Evolutionary conservation across 202 grass and related monocot genomes (phyloP).

Genomic region (Panicum hallii): DNA sequence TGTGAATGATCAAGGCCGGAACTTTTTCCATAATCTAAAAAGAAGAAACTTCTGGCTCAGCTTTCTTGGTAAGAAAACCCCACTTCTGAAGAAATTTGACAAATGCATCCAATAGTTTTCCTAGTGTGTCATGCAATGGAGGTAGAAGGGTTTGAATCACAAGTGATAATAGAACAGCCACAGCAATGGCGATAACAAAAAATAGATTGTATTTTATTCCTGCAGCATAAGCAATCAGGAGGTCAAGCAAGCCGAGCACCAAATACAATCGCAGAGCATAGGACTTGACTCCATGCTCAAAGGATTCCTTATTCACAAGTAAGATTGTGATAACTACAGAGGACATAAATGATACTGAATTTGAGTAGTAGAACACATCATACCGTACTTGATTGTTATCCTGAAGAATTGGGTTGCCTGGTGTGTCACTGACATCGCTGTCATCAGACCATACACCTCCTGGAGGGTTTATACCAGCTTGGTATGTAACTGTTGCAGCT

Average conservation of each 20-base stretch:
- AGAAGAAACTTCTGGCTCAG: background rate
- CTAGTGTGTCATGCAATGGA: background rate
- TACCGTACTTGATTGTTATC: conserved; percentile 35
- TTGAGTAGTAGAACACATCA: conserved; percentile 60
- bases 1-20: no score
- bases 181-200: conserved; percentile 44
- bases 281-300: conserved; percentile 33
- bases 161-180: conserved; percentile 47
- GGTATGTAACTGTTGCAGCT: conserved; percentile 59
- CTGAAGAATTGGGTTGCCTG: conserved; percentile 55
- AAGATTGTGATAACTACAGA: conserved; percentile 61
- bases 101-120: background rate
- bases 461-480: conserved; percentile 69
- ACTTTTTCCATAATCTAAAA: no score
- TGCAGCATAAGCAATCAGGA: conserved; percentile 51
- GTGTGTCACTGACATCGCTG: background rate
- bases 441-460: conserved; percentile 61
- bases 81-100: background rate
- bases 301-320: conserved; percentile 57
- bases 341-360: conserved; percentile 52
- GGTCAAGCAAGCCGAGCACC: conserved; percentile 47
- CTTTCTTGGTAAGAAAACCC: background rate
- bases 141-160: conserved; percentile 48
- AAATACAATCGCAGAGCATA: conserved; percentile 43
- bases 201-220: background rate